Evolutionary conservation across 257 asterid species (phyloP).

Genomic region (Cordia subcordata): DNA sequence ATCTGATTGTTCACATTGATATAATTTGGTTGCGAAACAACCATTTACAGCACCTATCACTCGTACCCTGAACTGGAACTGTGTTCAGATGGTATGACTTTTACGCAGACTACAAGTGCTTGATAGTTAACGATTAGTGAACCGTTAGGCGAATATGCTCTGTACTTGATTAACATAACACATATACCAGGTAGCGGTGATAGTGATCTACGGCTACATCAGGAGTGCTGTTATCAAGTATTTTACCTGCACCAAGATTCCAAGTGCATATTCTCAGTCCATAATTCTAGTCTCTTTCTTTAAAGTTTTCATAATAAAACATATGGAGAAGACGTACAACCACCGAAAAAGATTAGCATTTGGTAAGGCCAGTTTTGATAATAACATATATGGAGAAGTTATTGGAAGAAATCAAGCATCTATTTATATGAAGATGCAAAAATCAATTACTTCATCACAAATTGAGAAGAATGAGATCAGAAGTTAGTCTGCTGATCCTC

Average conservation of each 20-base stretch:
- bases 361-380: neutral
- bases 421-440: no score
- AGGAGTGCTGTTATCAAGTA: constrained; percentile 70
- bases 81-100: no score
- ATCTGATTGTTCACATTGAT: no score
- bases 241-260: constrained; percentile 43
- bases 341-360: neutral
- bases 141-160: neutral
- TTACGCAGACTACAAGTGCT: neutral
- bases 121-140: neutral
- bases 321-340: neutral
- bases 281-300: no score
- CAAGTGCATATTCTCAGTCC: neutral
- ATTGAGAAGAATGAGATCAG: neutral
- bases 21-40: neutral
- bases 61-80: no score
- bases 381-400: no score
- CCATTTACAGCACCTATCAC: neutral
- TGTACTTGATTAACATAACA: neutral
- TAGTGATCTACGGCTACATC: constrained; percentile 84
- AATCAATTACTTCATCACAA: no score
- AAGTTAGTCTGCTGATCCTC: neutral
- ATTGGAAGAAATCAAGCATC: no score
- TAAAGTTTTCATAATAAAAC: neutral
- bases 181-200: constrained; percentile 48